Conservation (phyloP, 208 protist genomes). For the Leishmania braziliensis region DNA sequence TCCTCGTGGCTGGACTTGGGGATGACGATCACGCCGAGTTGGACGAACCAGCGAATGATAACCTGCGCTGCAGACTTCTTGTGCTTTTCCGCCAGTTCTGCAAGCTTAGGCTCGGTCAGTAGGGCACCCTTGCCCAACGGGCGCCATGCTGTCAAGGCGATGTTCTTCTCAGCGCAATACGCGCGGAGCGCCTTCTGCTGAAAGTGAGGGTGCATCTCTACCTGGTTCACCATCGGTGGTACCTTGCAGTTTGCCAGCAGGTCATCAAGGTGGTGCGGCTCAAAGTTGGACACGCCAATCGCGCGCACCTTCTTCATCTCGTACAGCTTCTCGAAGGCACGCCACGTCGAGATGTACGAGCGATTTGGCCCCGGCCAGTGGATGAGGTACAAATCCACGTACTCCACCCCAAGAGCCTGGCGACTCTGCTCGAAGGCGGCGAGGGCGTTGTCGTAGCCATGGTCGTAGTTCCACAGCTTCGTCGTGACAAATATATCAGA, state of each 20-base stretch:
- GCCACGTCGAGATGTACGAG: slow-evolving; percentile 62
- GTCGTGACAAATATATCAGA: slow-evolving; percentile 90
- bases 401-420: slow-evolving; percentile 83
- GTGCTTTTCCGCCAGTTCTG: slow-evolving; percentile 60
- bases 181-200: slow-evolving; percentile 62
- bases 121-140: slow-evolving; percentile 72
- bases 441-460: slow-evolving; percentile 71
- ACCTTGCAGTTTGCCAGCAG: slow-evolving; percentile 72
- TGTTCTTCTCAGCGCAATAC: slow-evolving; percentile 72
- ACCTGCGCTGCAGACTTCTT: slow-evolving; percentile 64
- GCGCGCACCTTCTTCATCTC: slow-evolving; percentile 71
- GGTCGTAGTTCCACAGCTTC: slow-evolving; percentile 86
- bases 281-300: slow-evolving; percentile 94
- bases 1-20: slow-evolving; percentile 82
- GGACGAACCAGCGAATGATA: slow-evolving; percentile 73
- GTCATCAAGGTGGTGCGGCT: slow-evolving; percentile 49
- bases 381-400: slow-evolving; percentile 96
- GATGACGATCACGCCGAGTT: slow-evolving; percentile 76
- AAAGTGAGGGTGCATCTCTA: slow-evolving; percentile 89
- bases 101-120: slow-evolving; percentile 37
- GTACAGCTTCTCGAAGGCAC: slow-evolving; percentile 69
- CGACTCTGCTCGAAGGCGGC: slow-evolving; percentile 73
- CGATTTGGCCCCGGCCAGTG: slow-evolving; percentile 93
- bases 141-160: slow-evolving; percentile 83
- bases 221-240: slow-evolving; percentile 88